Evolutionary conservation across 129 eudicot genomes (phyloP).

Genomic region (Flaveria brownii): DNA sequence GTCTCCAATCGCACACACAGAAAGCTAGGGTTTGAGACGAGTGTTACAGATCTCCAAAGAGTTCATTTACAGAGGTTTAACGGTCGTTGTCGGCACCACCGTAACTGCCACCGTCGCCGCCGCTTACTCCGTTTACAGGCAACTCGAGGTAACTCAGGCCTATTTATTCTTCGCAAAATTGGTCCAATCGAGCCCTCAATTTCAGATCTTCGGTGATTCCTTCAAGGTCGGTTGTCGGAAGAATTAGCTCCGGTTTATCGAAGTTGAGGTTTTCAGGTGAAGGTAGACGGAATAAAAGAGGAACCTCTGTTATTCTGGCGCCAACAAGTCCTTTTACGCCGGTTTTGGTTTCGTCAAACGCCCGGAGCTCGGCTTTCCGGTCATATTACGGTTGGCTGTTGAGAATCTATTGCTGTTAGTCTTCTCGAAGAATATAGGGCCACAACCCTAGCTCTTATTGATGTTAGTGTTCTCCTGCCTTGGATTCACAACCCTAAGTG

Average conservation of each 20-base stretch:
- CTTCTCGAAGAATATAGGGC: too few relatives aligned
- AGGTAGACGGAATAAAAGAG: constrained; percentile 39
- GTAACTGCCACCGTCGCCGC: constrained; percentile 16
- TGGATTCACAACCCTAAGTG: too few relatives aligned
- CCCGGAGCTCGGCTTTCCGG: constrained; percentile 39
- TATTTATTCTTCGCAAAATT: too few relatives aligned
- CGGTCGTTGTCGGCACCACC: neutral
- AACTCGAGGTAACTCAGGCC: neutral
- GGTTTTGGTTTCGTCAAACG: constrained; percentile 51
- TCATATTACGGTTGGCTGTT: constrained; percentile 23
- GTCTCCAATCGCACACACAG: too few relatives aligned
- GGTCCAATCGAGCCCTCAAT: too few relatives aligned
- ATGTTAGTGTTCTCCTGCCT: too few relatives aligned
- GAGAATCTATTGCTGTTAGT: too few relatives aligned
- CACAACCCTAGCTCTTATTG: too few relatives aligned
- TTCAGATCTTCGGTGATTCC: constrained; percentile 28
- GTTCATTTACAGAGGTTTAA: neutral
- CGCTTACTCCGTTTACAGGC: neutral
- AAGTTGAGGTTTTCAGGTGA: constrained; percentile 24
- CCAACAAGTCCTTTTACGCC: constrained; percentile 71
- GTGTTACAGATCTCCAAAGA: too few relatives aligned
- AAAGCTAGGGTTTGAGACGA: too few relatives aligned
- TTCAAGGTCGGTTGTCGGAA: constrained; percentile 40
- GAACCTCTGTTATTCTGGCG: constrained; percentile 43
- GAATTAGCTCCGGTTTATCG: neutral